A percentile compares a stretch with the other conserved stretches of the same genome.
phyloP scores from a whole-genome alignment of 345 rosid genomes.

The Pistacia vera region DNA sequence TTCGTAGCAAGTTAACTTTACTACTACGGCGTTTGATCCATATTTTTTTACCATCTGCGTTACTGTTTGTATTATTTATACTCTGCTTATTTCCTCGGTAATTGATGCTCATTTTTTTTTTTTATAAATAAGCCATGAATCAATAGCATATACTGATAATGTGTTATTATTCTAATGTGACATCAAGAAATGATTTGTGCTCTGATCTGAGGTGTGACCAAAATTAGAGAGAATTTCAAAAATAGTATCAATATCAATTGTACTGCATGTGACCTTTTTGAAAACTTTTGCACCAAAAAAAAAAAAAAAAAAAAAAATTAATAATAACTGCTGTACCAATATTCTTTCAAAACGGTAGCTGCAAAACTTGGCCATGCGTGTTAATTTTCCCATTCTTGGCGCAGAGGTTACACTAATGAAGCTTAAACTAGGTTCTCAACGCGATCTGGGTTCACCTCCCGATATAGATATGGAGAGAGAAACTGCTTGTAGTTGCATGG shows the following conservation, averaged over 20 bases:
- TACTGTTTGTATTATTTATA: neutral
- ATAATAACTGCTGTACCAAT: too few relatives aligned
- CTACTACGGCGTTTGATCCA: neutral
- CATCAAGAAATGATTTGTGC: neutral
- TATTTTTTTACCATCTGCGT: neutral
- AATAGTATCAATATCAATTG: too few relatives aligned
- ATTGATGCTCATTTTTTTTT: too few relatives aligned
- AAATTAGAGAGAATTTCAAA: neutral
- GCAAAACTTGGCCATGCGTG: neutral
- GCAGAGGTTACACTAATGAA: slow-evolving; percentile 78
- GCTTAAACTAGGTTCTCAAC: slow-evolving; percentile 75
- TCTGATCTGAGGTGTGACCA: neutral
- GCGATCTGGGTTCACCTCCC: slow-evolving; percentile 17
- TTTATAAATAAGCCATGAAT: too few relatives aligned
- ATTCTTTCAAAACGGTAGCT: too few relatives aligned
- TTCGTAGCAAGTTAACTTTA: neutral
- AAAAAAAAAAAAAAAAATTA: too few relatives aligned
- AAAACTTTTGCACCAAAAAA: too few relatives aligned
- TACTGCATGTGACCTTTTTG: too few relatives aligned
- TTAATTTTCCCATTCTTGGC: neutral
- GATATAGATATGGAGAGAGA: slow-evolving; percentile 20
- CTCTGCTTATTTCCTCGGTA: neutral
- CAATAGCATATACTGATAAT: too few relatives aligned
- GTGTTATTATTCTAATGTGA: neutral
- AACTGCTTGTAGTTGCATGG: slow-evolving; percentile 11